Percentiles rank a stretch among this genome's conserved stretches.
Conservation (phyloP, 768 basidiomycete species). For the Lentinula sp. region DNA sequence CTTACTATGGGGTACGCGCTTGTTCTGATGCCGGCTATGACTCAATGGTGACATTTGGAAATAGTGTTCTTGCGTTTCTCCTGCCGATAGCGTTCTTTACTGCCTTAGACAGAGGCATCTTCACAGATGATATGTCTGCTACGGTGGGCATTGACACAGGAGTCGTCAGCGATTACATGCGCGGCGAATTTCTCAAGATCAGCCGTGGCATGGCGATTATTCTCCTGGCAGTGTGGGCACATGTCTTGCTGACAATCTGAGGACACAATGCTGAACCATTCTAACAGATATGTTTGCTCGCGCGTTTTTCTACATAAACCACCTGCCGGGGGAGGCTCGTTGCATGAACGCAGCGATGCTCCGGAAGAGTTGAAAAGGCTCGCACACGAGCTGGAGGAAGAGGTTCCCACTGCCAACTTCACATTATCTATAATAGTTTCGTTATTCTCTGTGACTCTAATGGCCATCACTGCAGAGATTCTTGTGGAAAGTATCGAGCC, state of each 20-base stretch:
- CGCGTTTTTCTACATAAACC: slow-evolving; percentile 27
- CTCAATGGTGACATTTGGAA: neutral
- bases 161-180: slow-evolving; percentile 20
- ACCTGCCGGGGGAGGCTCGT: slow-evolving; percentile 32
- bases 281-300: neutral
- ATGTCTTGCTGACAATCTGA: neutral
- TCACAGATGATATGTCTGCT: slow-evolving; percentile 2
- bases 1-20: slow-evolving; percentile 34
- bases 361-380: slow-evolving; percentile 14
- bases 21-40: neutral
- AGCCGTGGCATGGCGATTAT: slow-evolving; percentile 39
- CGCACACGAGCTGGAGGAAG: slow-evolving; percentile 8
- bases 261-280: neutral
- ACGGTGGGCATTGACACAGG: neutral
- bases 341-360: slow-evolving; percentile 28
- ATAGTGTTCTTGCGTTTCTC: slow-evolving; percentile 34
- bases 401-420: slow-evolving; percentile 28
- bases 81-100: slow-evolving; percentile 40
- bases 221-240: slow-evolving; percentile 29
- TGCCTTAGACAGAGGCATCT: slow-evolving; percentile 23
- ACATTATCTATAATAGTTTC: slow-evolving; percentile 31
- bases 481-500: slow-evolving; percentile 36
- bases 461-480: slow-evolving; percentile 38
- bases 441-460: slow-evolving; percentile 25
- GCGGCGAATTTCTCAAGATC: slow-evolving; percentile 31